Conservation (phyloP, 2,329 filamentous ascomycete species). For the Alternaria brassicae region DNA sequence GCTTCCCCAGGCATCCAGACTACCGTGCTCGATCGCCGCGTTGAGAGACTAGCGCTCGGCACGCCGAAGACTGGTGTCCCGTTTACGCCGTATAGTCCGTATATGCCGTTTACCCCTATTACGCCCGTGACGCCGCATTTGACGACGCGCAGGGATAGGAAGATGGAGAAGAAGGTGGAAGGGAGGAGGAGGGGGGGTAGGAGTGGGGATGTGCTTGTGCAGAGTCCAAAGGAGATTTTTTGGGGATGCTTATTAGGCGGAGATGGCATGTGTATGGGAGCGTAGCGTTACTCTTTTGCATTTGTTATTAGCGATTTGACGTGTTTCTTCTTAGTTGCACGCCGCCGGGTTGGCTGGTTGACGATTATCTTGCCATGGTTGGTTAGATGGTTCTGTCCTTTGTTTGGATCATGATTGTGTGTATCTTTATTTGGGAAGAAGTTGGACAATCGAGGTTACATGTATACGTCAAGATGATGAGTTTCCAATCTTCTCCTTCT, state of each 20-base stretch:
- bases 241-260: slow-evolving; percentile 43
- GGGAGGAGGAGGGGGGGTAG: slow-evolving; percentile 56
- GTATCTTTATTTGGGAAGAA: background rate
- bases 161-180: slow-evolving; percentile 69
- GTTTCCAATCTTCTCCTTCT: background rate
- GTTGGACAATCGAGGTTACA: background rate
- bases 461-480: background rate
- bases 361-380: background rate
- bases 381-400: background rate
- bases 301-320: background rate
- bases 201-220: slow-evolving; percentile 44
- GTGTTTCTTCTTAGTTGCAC: background rate
- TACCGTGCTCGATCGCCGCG: slow-evolving; percentile 52
- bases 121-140: slow-evolving; percentile 79
- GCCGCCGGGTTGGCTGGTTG: slow-evolving; percentile 5
- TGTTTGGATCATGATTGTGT: background rate
- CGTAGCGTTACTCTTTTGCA: background rate
- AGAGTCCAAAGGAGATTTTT: slow-evolving; percentile 50
- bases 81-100: slow-evolving; percentile 78
- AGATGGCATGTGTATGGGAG: no score
- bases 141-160: slow-evolving; percentile 73
- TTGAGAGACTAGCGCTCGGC: slow-evolving; percentile 38
- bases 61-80: slow-evolving; percentile 65
- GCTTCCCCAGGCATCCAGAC: slow-evolving; percentile 50
- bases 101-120: slow-evolving; percentile 78